Evolutionary conservation across 2,329 filamentous ascomycete species (phyloP), one percentile per base, ranked within the genome.

Genomic region (Zymoseptoria brevis): DNA sequence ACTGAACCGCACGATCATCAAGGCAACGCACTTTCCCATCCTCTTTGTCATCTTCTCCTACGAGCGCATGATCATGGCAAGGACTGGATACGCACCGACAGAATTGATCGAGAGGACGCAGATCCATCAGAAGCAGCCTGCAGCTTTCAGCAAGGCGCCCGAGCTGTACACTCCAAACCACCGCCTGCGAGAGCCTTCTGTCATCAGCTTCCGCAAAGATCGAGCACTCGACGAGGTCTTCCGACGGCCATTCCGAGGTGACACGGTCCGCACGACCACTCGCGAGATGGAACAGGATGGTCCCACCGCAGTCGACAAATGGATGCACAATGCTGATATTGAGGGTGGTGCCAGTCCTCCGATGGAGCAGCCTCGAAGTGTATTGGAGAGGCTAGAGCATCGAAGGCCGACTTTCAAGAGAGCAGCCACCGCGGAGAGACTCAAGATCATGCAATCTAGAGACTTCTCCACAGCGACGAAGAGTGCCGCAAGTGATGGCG

Each of bases 211-310:
- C 68, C 89, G 93, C 67, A 96, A 96, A 69, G 92, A 96, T 66
- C 86, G 86, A 56, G 92, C 90, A 7, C 77, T 97, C 21, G 93
- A 96, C 65, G 92, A 96, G 70, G 90, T 97, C 0, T 97, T 97
- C 72, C 83, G 90, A 19, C 69, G 76, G 19, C 84, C 85, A 0
- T 90, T 88, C 26, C 73, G 71, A 52, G 86, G 87, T 60, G 79
- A 83, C 54, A 81, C 81, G 7, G 79, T 84, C 2, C 75, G 86
- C 56, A 80, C 82, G 19, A 85, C 81, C 3, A 71, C 73, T 1
- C 65, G 65, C 8, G 70, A 70, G 8, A 72, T 74, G 62, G 71
- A 71, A 8, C 60, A 68, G 82, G 86, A 61, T 83, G 84, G 45
- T 87, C 87, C 88, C 64, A 91, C 87, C 60, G 89, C 90, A 0